A percentile compares a stretch with the other conserved stretches of the same genome.
Evolutionary conservation across 306 rosid species (phyloP).

Genomic region (Prosopis cineraria): DNA sequence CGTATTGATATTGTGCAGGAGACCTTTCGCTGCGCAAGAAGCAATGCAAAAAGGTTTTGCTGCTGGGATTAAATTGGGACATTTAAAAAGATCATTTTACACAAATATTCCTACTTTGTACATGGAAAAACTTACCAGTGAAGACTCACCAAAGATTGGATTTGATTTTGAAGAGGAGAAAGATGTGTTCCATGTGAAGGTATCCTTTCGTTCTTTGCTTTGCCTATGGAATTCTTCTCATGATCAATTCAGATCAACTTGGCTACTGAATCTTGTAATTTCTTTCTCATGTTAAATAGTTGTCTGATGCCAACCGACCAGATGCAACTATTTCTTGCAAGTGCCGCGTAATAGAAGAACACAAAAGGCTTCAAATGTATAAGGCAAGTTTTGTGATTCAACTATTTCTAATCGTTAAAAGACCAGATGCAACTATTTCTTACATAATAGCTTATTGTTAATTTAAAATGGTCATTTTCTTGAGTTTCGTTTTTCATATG

Average conservation of each 20-base stretch:
- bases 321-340: constrained; percentile 40
- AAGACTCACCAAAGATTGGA: constrained; percentile 33
- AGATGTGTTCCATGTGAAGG: constrained; percentile 49
- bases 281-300: constrained; percentile 27
- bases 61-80: constrained; percentile 24
- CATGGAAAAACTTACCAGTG: constrained; percentile 35
- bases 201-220: constrained; percentile 20
- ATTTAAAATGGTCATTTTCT: neutral
- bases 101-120: constrained; percentile 39
- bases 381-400: constrained; percentile 43
- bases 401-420: too few species aligned
- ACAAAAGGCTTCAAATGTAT: constrained; percentile 42
- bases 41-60: constrained; percentile 3
- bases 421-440: too few species aligned
- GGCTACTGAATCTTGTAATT: neutral
- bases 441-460: neutral
- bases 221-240: neutral
- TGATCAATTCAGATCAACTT: neutral
- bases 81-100: constrained; percentile 38
- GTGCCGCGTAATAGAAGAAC: constrained; percentile 41
- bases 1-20: constrained; percentile 28
- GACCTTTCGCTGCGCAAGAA: constrained; percentile 31
- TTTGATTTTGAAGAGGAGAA: constrained; percentile 46
- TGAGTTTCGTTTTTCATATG: neutral
- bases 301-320: constrained; percentile 39